phyloP scores from a whole-genome alignment of 73 alveolate species.

The Symbiodinium natans region DNA sequence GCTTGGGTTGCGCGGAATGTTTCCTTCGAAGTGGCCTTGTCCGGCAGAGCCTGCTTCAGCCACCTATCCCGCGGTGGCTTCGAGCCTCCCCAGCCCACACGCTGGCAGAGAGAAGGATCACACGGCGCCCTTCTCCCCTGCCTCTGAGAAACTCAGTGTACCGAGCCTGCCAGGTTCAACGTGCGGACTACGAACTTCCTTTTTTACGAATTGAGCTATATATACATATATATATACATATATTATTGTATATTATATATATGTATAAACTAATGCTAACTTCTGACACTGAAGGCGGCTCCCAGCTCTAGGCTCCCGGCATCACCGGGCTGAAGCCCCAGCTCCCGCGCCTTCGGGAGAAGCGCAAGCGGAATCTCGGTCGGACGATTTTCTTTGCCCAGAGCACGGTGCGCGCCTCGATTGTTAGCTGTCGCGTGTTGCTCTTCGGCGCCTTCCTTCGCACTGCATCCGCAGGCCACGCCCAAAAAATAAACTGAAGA shows the following conservation, averaged over 20 bases:
- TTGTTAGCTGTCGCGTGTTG: neutral
- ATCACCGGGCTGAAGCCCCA: conserved; percentile 78
- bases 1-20: no score
- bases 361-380: neutral
- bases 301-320: neutral
- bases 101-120: neutral
- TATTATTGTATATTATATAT: no score
- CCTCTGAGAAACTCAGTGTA: conserved; percentile 26
- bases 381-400: neutral
- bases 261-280: no score
- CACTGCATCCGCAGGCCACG: no score
- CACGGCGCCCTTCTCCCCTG: neutral
- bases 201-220: no score
- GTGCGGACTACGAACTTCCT: no score
- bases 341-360: conserved; percentile 17
- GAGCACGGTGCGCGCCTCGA: neutral
- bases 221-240: no score
- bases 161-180: conserved; percentile 3
- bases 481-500: no score
- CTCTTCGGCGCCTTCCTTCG: neutral
- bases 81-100: neutral
- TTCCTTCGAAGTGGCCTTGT: conserved; percentile 19
- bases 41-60: conserved; percentile 15
- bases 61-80: conserved; percentile 22
- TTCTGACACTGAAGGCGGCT: no score